A percentile compares a stretch with the other conserved stretches of the same genome.
These are phyloP conservation scores for Penicillium cosmopolitanum DNA, from an alignment of 495 filamentous ascomycete genomes.

Conservation along the genomic window DNA sequence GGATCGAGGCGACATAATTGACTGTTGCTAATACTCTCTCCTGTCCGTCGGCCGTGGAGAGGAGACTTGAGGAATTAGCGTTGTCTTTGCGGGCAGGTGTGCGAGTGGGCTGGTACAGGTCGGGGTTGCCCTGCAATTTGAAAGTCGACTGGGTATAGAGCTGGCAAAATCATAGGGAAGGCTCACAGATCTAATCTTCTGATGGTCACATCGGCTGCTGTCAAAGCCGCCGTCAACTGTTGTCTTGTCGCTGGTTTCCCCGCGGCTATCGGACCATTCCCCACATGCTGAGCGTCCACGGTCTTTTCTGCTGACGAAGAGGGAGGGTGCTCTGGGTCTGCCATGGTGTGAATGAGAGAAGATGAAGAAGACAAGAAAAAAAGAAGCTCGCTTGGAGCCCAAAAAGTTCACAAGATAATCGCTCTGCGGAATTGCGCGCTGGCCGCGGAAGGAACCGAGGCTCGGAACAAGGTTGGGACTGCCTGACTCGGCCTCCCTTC, in stretches of 20 bases:
- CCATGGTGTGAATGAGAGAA: slow-evolving; percentile 18
- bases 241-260: slow-evolving; percentile 27
- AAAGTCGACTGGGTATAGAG: not conserved
- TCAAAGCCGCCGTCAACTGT: slow-evolving; percentile 37
- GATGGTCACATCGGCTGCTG: slow-evolving; percentile 39
- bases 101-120: not conserved
- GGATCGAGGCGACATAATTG: slow-evolving; percentile 43
- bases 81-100: no score
- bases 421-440: slow-evolving; percentile 14
- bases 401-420: slow-evolving; percentile 7
- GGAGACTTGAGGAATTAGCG: slow-evolving; percentile 30
- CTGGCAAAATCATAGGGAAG: not conserved
- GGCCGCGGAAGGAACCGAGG: slow-evolving; percentile 27
- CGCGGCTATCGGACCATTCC: slow-evolving; percentile 33
- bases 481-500: slow-evolving; percentile 16
- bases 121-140: not conserved
- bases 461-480: slow-evolving; percentile 26
- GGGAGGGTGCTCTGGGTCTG: slow-evolving; percentile 18
- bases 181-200: slow-evolving; percentile 44
- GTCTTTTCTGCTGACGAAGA: slow-evolving; percentile 6
- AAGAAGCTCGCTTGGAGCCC: slow-evolving; percentile 14
- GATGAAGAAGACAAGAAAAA: slow-evolving; percentile 6
- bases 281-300: slow-evolving; percentile 26
- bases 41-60: slow-evolving; percentile 39
- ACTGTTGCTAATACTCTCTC: slow-evolving; percentile 42